Conservation (phyloP, 2,329 filamentous ascomycete species). For the Neonectria hederae region DNA sequence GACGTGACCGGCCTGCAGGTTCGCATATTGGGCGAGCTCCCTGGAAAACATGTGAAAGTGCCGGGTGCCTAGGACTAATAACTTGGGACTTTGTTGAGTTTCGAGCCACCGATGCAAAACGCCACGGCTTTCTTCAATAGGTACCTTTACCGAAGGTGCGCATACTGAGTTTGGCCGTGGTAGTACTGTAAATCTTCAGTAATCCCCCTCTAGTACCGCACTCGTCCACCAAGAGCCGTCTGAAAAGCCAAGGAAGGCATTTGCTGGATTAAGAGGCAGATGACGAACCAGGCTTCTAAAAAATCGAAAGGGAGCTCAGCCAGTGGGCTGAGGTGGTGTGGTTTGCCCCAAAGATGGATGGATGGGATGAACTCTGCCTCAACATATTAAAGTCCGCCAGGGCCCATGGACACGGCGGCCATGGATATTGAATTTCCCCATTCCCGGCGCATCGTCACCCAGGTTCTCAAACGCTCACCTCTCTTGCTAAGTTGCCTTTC, state of each 20-base stretch:
- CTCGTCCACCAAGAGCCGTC: background rate
- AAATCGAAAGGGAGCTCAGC: background rate
- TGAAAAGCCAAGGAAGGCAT: background rate
- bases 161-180: background rate
- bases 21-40: conserved; percentile 4
- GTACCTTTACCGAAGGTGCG: no score
- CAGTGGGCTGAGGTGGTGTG: conserved; percentile 30
- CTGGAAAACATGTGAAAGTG: background rate
- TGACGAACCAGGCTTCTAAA: background rate
- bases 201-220: background rate
- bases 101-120: background rate
- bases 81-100: background rate
- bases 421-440: background rate
- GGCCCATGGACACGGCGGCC: background rate
- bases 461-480: background rate
- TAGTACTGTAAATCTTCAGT: background rate
- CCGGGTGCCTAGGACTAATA: background rate
- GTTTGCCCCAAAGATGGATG: conserved; percentile 19
- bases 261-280: background rate
- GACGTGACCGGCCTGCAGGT: conserved; percentile 10
- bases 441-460: background rate
- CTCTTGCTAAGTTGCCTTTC: background rate
- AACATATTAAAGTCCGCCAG: background rate
- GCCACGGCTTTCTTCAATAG: background rate
- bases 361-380: conserved; percentile 12